A percentile compares a stretch with the other conserved stretches of the same genome.
Conservation (phyloP, 1,284 basidiomycete species). For the Boletus semigastroideus region DNA sequence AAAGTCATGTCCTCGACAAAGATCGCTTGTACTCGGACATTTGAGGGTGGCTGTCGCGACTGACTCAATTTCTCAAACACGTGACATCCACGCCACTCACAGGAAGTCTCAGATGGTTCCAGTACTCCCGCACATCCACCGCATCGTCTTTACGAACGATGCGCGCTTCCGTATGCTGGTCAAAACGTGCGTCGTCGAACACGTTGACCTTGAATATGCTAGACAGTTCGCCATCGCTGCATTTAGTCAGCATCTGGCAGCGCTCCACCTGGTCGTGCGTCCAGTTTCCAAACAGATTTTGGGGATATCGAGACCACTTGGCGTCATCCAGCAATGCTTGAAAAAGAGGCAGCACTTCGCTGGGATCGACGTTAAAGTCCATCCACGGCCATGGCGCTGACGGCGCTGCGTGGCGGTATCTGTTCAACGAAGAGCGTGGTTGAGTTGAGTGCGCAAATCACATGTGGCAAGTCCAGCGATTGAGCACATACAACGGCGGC, state of each 20-base stretch:
- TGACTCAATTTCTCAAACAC: conserved; percentile 1
- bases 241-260: conserved; percentile 37
- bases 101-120: conserved; percentile 14
- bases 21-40: conserved; percentile 42
- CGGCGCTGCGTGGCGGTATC: conserved; percentile 35
- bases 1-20: conserved; percentile 50
- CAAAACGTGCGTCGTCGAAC: conserved; percentile 34
- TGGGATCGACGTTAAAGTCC: conserved; percentile 21
- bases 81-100: conserved; percentile 16
- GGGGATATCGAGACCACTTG: conserved; percentile 40
- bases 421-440: background rate
- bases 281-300: conserved; percentile 51
- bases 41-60: conserved; percentile 31
- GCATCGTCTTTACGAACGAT: conserved; percentile 6
- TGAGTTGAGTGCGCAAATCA: too few species aligned
- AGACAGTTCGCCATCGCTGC: conserved; percentile 28
- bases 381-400: conserved; percentile 40
- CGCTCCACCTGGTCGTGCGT: conserved; percentile 40
- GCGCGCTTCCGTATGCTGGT: conserved; percentile 5
- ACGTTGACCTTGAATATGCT: conserved; percentile 43
- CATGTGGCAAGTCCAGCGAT: background rate
- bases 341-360: background rate
- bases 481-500: conserved; percentile 22
- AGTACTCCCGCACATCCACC: conserved; percentile 12
- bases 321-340: background rate